Evolutionary conservation across 2,329 filamentous ascomycete genomes (phyloP), one percentile per base, ranked within the genome.

Genomic region (Fusarium sp.): DNA sequence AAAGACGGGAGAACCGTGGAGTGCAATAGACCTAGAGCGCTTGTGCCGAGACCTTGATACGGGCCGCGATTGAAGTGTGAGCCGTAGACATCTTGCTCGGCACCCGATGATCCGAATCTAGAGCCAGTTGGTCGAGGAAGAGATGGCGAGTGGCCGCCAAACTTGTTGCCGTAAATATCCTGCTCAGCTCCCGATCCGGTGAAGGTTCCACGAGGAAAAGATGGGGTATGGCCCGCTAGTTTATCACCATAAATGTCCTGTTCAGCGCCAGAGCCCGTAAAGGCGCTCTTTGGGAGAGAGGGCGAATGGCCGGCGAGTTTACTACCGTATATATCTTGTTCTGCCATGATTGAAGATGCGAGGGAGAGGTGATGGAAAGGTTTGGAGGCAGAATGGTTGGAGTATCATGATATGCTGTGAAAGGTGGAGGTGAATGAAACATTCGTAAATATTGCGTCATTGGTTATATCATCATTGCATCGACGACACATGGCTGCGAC

Each of bases 381-480:
- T 3, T 41, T 3, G 1, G 11, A 3, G n/a, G 1, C 0, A n/a
- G 23, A 44, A 57, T 48, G n/a, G 13, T 24, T 44, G 18, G n/a
- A 33, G 38, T 18, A n/a, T 44, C 6, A 47, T 65, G 61, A 59
- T 60, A 50, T 66, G 41, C 20, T 37, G 12, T 5, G 26, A 3
- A 38, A 38, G 33, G 46, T 48, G 53, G 61, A 59, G 53, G 33
- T 23, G 20, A 29, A 52, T 35, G n/a, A 5, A 28, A 57, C 7
- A 7, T 3, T 59, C 62, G 62, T 65, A 65, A 47, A 60, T 43
- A 26, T 65, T 66, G 62, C 62, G 61, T 65, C 62, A 65, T 60
- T 29, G 23, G 62, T 65, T 47, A 60, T 53, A 66, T 65, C 62
- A 48, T 65, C 8, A 65, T 65, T 65, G 46, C 61, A 60, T 60